These are phyloP conservation scores for Pythium monospermum DNA, from an alignment of 352 stramenopile genomes.

Conservation along the genomic window DNA sequence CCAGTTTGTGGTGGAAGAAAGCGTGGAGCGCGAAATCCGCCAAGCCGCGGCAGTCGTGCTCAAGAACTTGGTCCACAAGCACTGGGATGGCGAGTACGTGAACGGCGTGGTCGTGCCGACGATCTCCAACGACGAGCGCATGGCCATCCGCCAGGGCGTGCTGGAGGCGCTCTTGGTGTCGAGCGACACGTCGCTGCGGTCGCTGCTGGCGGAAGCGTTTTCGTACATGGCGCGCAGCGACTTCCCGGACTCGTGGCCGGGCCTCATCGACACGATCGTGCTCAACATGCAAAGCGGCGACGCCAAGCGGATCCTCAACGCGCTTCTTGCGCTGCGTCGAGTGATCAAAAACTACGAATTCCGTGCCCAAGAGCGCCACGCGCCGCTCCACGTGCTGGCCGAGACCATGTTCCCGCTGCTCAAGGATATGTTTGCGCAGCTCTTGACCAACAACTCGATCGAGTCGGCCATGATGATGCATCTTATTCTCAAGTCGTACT, in stretches of 20 bases:
- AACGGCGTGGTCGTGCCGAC: slow-evolving; percentile 67
- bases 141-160: slow-evolving; percentile 58
- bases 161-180: slow-evolving; percentile 83
- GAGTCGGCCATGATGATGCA: slow-evolving; percentile 92
- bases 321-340: slow-evolving; percentile 93
- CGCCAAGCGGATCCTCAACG: slow-evolving; percentile 80
- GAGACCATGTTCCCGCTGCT: slow-evolving; percentile 92
- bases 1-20: slow-evolving; percentile 71
- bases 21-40: slow-evolving; percentile 78
- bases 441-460: slow-evolving; percentile 79
- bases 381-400: slow-evolving; percentile 91
- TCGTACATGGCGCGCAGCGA: slow-evolving; percentile 93
- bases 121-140: slow-evolving; percentile 64
- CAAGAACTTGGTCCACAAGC: slow-evolving; percentile 95
- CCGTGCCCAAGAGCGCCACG: slow-evolving; percentile 89
- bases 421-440: slow-evolving; percentile 85
- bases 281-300: slow-evolving; percentile 89
- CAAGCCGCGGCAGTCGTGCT: slow-evolving; percentile 93
- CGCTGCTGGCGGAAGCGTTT: slow-evolving; percentile 93
- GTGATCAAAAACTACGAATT: slow-evolving; percentile 99
- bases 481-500: slow-evolving; percentile 98
- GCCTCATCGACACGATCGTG: slow-evolving; percentile 85
- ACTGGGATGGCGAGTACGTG: slow-evolving; percentile 87
- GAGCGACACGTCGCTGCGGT: slow-evolving; percentile 85
- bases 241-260: slow-evolving; percentile 94